A percentile compares a stretch with the other conserved stretches of the same genome.
phyloP scores from a whole-genome alignment of 352 stramenopile species.

The Pythium sukuiense region DNA sequence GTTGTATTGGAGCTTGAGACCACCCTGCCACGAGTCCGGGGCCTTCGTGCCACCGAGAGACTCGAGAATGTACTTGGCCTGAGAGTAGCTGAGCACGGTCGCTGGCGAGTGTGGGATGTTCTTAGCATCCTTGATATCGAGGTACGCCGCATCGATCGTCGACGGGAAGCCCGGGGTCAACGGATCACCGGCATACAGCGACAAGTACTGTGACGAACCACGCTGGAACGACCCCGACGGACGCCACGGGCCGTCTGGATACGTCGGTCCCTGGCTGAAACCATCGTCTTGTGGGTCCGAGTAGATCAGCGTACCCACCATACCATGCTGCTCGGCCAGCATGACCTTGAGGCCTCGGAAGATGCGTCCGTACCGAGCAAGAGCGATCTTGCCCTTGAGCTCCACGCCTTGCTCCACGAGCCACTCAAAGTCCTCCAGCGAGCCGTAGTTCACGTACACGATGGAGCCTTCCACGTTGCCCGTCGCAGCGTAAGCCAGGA shows the following conservation, averaged over 20 bases:
- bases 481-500: conserved; percentile 77
- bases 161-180: conserved; percentile 35
- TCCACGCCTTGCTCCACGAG: conserved; percentile 64
- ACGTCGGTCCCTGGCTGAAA: conserved; percentile 55
- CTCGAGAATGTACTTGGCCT: conserved; percentile 74
- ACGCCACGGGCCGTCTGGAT: conserved; percentile 80
- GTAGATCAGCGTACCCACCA: conserved; percentile 83
- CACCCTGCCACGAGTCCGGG: conserved; percentile 58
- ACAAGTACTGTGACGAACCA: conserved; percentile 83
- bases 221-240: conserved; percentile 76
- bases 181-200: conserved; percentile 71
- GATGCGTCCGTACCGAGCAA: conserved; percentile 79
- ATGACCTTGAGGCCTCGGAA: conserved; percentile 83
- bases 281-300: conserved; percentile 86
- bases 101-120: conserved; percentile 65
- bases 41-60: conserved; percentile 56
- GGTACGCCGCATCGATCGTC: conserved; percentile 25
- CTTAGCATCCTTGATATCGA: conserved; percentile 45
- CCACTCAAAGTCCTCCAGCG: conserved; percentile 75
- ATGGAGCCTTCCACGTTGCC: conserved; percentile 65
- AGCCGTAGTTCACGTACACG: conserved; percentile 89
- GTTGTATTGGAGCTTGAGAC: conserved; percentile 52
- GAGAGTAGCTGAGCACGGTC: conserved; percentile 75
- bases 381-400: conserved; percentile 77
- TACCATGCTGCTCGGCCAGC: conserved; percentile 73